These are phyloP conservation scores for Carex littledalei DNA, from an alignment of 176 grass and related monocot genomes.

Conservation along the genomic window DNA sequence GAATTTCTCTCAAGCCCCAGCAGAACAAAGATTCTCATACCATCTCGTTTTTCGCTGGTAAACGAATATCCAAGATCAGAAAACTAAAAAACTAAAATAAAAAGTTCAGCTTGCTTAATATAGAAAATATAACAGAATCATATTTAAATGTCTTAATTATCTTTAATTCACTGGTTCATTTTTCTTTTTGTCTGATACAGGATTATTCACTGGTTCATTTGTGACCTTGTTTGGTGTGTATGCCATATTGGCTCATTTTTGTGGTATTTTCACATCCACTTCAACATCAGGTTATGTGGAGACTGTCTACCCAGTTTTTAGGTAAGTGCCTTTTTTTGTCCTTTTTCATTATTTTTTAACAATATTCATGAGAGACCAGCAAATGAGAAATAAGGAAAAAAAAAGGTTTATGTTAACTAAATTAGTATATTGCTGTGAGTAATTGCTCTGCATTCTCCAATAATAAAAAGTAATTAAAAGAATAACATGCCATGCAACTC, in stretches of 20 bases:
- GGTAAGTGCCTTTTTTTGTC: slow-evolving; percentile 28
- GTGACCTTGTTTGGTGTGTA: slow-evolving; percentile 75
- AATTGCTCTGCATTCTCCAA: neutral
- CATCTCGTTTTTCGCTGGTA: slow-evolving; percentile 82
- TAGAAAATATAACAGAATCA: neutral
- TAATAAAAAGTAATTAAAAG: neutral
- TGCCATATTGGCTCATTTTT: slow-evolving; percentile 63
- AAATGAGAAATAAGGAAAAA: neutral
- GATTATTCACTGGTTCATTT: slow-evolving; percentile 85
- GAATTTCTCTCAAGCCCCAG: slow-evolving; percentile 82
- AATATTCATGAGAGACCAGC: neutral
- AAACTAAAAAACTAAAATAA: neutral
- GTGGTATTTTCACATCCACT: slow-evolving; percentile 69
- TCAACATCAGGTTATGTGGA: slow-evolving; percentile 62
- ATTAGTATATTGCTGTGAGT: neutral
- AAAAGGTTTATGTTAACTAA: neutral
- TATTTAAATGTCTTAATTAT: neutral
- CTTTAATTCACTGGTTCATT: neutral
- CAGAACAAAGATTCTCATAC: slow-evolving; percentile 62
- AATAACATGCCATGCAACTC: neutral
- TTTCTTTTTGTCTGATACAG: slow-evolving; percentile 25
- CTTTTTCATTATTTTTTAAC: neutral
- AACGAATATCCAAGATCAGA: neutral
- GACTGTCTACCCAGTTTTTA: slow-evolving; percentile 85
- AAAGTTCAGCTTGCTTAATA: neutral